Percentiles rank a stretch among this genome's conserved stretches.
phyloP scores from a whole-genome alignment of 2,329 filamentous ascomycete species.

The Ceratocystis smalleyi region DNA sequence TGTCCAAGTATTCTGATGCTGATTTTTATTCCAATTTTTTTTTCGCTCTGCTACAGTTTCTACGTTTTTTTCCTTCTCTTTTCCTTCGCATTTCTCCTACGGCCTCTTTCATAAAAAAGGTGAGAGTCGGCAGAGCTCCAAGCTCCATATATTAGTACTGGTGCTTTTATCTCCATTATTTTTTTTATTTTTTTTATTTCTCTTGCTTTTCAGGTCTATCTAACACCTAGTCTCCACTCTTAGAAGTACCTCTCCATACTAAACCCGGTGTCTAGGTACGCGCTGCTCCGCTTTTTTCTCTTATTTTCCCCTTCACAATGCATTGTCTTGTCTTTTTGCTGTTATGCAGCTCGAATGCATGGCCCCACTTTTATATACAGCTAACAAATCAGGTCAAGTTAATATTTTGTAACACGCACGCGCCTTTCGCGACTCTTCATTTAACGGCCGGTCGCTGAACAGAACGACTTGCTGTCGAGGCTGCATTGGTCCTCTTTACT shows the following conservation, averaged over 20 bases:
- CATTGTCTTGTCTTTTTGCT: neutral
- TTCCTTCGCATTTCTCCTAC: neutral
- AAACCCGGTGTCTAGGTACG: slow-evolving; percentile 6
- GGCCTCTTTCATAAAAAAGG: neutral
- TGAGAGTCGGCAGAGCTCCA: too few relatives aligned
- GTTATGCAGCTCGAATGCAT: too few relatives aligned
- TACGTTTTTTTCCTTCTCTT: neutral
- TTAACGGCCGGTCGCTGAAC: too few relatives aligned
- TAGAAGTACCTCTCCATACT: slow-evolving; percentile 7
- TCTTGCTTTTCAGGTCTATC: neutral
- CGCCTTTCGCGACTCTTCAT: neutral
- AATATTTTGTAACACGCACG: neutral
- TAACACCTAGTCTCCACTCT: neutral
- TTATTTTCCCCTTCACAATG: neutral
- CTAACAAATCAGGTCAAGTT: neutral
- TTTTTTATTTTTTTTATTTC: neutral
- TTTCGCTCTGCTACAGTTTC: neutral
- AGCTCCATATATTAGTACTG: too few relatives aligned
- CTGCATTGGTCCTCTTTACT: neutral
- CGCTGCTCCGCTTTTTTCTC: neutral
- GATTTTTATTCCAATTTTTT: neutral
- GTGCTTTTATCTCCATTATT: neutral
- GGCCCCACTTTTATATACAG: neutral
- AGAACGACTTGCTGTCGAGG: too few relatives aligned
- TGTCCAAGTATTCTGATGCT: neutral